A percentile compares a stretch with the other conserved stretches of the same genome.
phyloP scores from a whole-genome alignment of 176 grass and related monocot genomes.

The Neostapfia colusana region DNA sequence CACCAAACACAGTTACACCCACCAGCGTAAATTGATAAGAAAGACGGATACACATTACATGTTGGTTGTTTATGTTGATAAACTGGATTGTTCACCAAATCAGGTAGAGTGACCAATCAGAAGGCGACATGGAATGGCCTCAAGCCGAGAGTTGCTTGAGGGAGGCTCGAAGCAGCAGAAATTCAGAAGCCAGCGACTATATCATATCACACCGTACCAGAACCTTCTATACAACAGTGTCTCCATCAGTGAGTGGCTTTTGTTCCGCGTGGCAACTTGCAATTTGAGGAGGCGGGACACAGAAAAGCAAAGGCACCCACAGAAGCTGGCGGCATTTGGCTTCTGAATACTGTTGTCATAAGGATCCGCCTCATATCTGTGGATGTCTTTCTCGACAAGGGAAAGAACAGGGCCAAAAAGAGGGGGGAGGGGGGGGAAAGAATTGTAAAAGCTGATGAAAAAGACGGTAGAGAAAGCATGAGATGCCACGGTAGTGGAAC shows the following conservation, averaged over 20 bases:
- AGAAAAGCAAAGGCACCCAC: slow-evolving; percentile 56
- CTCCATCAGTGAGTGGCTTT: slow-evolving; percentile 35
- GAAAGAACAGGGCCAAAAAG: slow-evolving; percentile 45
- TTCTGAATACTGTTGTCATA: slow-evolving; percentile 38
- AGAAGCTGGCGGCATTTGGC: slow-evolving; percentile 22
- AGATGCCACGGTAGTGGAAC: slow-evolving; percentile 58
- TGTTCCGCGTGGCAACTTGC: slow-evolving; percentile 42
- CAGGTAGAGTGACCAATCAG: background rate
- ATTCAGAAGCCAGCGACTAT: slow-evolving; percentile 26
- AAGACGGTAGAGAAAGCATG: slow-evolving; percentile 39
- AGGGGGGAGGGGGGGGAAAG: background rate
- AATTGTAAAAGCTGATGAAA: slow-evolving; percentile 42
- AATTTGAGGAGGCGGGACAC: slow-evolving; percentile 17
- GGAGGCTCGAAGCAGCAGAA: slow-evolving; percentile 15
- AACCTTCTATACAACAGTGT: slow-evolving; percentile 37
- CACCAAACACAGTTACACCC: background rate
- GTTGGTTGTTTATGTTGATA: background rate
- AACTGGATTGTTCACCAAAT: background rate
- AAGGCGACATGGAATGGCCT: slow-evolving; percentile 22
- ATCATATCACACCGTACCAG: slow-evolving; percentile 36
- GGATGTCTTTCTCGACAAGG: slow-evolving; percentile 43
- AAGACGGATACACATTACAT: background rate
- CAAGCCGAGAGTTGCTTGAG: background rate
- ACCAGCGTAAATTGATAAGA: background rate
- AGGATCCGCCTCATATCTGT: slow-evolving; percentile 39